These are phyloP conservation scores for Barnettozyma californica DNA, from an alignment of 805 yeast species.

Conservation along the genomic window DNA sequence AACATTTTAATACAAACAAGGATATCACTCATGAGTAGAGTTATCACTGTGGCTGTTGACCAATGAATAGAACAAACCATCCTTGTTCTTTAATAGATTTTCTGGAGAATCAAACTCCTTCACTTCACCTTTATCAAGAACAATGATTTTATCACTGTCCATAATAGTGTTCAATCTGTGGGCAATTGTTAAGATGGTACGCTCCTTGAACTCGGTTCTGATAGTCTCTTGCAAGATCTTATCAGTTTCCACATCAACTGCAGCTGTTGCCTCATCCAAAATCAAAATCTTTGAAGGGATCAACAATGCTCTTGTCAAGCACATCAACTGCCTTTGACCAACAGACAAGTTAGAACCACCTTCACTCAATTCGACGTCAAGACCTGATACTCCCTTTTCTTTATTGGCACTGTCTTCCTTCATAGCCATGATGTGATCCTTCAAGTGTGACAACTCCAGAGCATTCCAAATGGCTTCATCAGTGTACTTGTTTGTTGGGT, in stretches of 20 bases:
- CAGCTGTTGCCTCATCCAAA: conserved; percentile 85
- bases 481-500: conserved; percentile 47
- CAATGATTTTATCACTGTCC: conserved; percentile 75
- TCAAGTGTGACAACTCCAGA: conserved; percentile 52
- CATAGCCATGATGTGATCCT: conserved; percentile 38
- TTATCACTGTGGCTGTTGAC: conserved; percentile 47
- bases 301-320: conserved; percentile 73
- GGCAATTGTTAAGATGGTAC: conserved; percentile 81
- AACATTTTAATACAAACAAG: too few relatives aligned
- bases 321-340: conserved; percentile 77
- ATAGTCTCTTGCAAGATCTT: conserved; percentile 72
- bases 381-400: conserved; percentile 48
- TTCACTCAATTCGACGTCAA: conserved; percentile 53
- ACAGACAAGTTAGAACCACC: conserved; percentile 70
- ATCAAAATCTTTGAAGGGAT: conserved; percentile 60
- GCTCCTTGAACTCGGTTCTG: conserved; percentile 63
- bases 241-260: conserved; percentile 84
- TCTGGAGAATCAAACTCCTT: conserved; percentile 73
- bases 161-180: conserved; percentile 79
- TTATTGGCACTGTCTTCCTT: conserved; percentile 17
- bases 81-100: conserved; percentile 56
- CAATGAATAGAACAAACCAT: conserved; percentile 71
- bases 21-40: not conserved
- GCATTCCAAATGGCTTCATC: conserved; percentile 56
- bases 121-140: conserved; percentile 68